Conservation (phyloP, 208 protist species). For the Acanthamoeba lenticulata region DNA sequence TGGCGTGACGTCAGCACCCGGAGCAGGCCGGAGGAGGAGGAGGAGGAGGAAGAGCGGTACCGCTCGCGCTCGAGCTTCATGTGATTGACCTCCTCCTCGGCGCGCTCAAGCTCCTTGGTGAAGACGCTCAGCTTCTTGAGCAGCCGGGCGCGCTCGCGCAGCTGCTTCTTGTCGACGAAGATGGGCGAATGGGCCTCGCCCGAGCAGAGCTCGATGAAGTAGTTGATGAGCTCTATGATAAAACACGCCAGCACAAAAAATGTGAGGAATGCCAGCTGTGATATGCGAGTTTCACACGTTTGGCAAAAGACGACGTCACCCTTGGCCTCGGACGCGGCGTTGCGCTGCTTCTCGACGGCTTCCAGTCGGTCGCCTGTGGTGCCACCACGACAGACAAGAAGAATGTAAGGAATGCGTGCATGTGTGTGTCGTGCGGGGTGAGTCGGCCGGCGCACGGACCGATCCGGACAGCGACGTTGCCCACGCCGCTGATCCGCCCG, state of each 20-base stretch:
- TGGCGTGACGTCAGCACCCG: neutral
- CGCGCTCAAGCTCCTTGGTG: constrained; percentile 47
- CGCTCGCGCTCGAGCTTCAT: neutral
- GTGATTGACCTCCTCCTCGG: neutral
- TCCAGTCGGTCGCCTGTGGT: neutral
- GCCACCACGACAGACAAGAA: neutral
- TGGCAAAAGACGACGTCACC: neutral
- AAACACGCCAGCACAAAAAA: neutral
- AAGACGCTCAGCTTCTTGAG: constrained; percentile 47
- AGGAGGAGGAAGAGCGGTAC: neutral
- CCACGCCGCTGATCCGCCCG: neutral
- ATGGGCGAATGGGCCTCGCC: neutral
- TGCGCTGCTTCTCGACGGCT: constrained; percentile 60
- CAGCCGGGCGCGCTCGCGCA: neutral
- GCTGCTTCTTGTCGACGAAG: neutral
- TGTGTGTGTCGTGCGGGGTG: neutral
- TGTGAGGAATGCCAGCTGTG: neutral
- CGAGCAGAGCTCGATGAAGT: constrained; percentile 52
- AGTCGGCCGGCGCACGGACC: neutral
- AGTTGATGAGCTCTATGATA: constrained; percentile 25
- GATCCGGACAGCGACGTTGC: constrained; percentile 4
- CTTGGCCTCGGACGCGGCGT: neutral
- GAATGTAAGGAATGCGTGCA: neutral
- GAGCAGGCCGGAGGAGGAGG: neutral
- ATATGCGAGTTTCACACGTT: too few species aligned